Conservation (phyloP, 192 early-diverging fungal genomes). For the Powellomyces hirtus region DNA sequence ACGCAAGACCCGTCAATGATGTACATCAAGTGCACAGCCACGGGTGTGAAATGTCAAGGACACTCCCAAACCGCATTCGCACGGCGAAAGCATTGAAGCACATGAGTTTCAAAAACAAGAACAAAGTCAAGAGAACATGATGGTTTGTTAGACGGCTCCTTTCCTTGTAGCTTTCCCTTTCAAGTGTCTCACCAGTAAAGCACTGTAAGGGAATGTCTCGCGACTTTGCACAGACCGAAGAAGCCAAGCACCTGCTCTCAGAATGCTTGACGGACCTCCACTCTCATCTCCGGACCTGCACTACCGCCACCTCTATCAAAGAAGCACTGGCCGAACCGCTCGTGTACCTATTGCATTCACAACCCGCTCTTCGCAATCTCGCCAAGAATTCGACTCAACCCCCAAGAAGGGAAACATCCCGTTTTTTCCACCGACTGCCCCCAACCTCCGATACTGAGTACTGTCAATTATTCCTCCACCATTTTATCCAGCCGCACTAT, state of each 20-base stretch:
- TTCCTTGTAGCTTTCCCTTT: too few relatives aligned
- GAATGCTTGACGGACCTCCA: background rate
- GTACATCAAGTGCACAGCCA: too few relatives aligned
- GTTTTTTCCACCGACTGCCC: background rate
- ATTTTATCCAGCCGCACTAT: background rate
- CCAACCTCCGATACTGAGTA: background rate
- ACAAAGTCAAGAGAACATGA: too few relatives aligned
- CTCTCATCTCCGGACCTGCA: background rate
- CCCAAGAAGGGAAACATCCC: background rate
- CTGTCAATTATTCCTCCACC: background rate
- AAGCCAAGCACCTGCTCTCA: background rate
- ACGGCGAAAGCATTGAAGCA: too few relatives aligned
- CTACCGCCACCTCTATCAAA: background rate
- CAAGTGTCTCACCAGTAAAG: too few relatives aligned
- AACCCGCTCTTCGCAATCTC: background rate
- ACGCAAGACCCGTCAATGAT: too few relatives aligned
- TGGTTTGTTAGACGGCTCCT: too few relatives aligned
- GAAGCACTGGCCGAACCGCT: conserved; percentile 1
- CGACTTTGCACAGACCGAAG: too few relatives aligned
- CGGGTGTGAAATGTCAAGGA: too few relatives aligned
- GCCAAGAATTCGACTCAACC: background rate
- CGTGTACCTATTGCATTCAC: background rate
- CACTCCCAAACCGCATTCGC: too few relatives aligned
- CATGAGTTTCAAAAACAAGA: too few relatives aligned
- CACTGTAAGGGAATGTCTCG: too few relatives aligned